phyloP scores from a whole-genome alignment of 768 basidiomycete genomes.

The Rubroboletus pulcherrimus region DNA sequence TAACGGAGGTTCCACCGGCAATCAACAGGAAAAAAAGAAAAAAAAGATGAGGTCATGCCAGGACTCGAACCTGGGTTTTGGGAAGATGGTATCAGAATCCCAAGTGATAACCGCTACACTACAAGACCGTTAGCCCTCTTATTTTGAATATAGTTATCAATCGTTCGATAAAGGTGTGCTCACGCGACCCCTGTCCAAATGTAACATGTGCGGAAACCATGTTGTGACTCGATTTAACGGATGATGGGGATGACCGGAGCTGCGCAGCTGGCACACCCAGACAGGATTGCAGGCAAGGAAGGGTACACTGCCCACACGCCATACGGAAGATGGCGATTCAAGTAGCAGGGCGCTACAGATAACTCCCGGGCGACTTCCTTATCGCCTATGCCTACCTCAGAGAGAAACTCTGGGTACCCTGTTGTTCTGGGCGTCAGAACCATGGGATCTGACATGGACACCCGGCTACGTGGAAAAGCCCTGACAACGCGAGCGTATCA shows the following conservation, averaged over 20 bases:
- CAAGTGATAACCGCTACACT: constrained; percentile 31
- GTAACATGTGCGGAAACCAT: neutral
- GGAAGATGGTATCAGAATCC: constrained; percentile 24
- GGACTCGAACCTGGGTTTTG: constrained; percentile 28
- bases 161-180: neutral
- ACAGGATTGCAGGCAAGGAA: no score
- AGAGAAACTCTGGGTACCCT: neutral
- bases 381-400: neutral
- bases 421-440: neutral
- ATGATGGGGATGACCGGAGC: neutral
- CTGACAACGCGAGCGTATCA: neutral
- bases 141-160: no score
- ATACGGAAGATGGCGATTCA: neutral
- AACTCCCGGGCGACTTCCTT: neutral
- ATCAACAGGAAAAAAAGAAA: no score
- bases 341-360: neutral
- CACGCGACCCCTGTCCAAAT: neutral
- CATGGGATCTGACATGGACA: neutral
- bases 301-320: neutral
- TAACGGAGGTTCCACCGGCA: no score
- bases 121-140: constrained; percentile 11
- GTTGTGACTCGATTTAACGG: neutral
- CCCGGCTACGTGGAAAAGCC: neutral
- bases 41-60: constrained; percentile 27
- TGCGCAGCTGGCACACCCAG: neutral